Percentiles rank a stretch among this genome's conserved stretches.
phyloP scores from a whole-genome alignment of 78 protist genomes.

The Chrysochromulina tobinii region DNA sequence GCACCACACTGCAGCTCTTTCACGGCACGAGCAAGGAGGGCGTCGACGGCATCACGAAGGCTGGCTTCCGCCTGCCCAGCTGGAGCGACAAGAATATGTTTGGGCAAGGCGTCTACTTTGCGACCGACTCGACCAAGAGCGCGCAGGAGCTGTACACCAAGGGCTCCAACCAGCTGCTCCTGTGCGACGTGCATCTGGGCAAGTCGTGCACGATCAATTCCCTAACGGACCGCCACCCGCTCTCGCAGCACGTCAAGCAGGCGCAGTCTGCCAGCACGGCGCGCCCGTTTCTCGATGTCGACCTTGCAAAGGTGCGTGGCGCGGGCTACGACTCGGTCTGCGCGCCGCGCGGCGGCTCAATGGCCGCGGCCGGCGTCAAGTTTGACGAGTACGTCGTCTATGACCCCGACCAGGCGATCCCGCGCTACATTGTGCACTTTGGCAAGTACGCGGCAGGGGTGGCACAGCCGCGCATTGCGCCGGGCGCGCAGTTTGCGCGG shows the following conservation, averaged over 20 bases:
- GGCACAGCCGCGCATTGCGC: no score
- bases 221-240: no score
- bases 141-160: constrained; percentile 5
- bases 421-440: background rate
- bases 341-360: background rate
- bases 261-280: background rate
- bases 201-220: background rate
- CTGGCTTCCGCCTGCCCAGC: no score
- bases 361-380: background rate
- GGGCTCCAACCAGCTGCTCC: background rate
- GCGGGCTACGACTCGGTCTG: constrained; percentile 11
- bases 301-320: background rate
- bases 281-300: background rate
- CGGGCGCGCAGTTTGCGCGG: no score
- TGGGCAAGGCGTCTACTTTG: constrained; percentile 27
- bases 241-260: no score
- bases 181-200: constrained; percentile 4
- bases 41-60: no score
- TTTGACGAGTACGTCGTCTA: constrained; percentile 15
- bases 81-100: background rate
- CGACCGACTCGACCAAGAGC: constrained; percentile 21
- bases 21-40: background rate
- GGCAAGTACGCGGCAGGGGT: background rate
- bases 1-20: background rate
- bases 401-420: background rate